These are phyloP conservation scores for Vitellaria paradoxa DNA, from an alignment of 179 eudicot genomes.

Conservation along the genomic window DNA sequence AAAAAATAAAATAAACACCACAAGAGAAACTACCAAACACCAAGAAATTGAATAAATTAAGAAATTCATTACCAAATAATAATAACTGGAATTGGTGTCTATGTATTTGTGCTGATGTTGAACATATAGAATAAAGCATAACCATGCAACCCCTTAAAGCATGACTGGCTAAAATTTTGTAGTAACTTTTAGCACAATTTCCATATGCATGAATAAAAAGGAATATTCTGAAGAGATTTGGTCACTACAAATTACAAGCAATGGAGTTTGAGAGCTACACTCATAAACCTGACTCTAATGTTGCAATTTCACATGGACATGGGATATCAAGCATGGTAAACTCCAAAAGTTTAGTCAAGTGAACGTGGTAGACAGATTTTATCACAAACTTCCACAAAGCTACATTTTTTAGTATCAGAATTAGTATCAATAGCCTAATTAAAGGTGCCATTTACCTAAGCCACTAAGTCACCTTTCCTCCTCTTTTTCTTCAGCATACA, in stretches of 20 bases:
- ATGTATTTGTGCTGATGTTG: not conserved
- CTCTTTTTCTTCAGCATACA: too few relatives aligned
- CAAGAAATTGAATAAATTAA: not conserved
- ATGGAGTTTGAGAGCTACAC: not conserved
- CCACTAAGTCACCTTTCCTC: too few relatives aligned
- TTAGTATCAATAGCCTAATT: not conserved
- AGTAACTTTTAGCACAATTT: not conserved
- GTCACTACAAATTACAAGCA: not conserved
- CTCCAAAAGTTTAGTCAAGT: not conserved
- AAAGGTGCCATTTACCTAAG: not conserved
- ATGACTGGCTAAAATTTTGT: not conserved
- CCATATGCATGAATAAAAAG: not conserved
- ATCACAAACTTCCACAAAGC: not conserved
- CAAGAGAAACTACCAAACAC: not conserved
- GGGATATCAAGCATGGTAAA: not conserved
- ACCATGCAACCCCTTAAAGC: not conserved
- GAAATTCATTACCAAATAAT: not conserved
- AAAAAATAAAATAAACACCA: not conserved
- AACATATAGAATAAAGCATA: not conserved
- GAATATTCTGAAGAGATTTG: not conserved
- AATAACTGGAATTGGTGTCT: not conserved
- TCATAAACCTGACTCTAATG: too few relatives aligned
- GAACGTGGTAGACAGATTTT: not conserved
- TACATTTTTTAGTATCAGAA: not conserved
- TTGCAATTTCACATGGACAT: not conserved